A percentile compares a stretch with the other conserved stretches of the same genome.
phyloP scores from a whole-genome alignment of 352 stramenopile species.

The Phytophthora foliorum region DNA sequence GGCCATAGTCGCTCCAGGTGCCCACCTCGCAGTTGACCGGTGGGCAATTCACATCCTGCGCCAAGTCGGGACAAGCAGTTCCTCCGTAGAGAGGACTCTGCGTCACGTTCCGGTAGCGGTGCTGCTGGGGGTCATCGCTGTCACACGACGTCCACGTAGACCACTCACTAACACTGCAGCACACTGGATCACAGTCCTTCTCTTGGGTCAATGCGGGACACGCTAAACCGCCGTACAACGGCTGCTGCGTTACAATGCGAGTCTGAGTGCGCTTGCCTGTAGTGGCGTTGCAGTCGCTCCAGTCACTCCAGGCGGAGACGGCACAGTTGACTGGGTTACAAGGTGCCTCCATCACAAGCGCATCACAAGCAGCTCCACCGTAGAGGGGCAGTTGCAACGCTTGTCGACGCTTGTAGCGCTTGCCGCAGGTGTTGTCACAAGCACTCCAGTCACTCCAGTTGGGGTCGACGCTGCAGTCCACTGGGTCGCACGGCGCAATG shows the following conservation, averaged over 20 bases:
- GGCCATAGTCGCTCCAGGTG: constrained; percentile 54
- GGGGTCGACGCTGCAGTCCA: constrained; percentile 57
- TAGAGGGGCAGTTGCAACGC: constrained; percentile 46
- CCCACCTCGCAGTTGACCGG: constrained; percentile 54
- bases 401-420: constrained; percentile 49
- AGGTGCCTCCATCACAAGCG: constrained; percentile 38
- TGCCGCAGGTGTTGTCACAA: constrained; percentile 48
- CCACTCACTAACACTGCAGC: constrained; percentile 54
- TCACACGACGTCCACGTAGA: constrained; percentile 63
- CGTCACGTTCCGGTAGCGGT: constrained; percentile 46
- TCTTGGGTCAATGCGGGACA: constrained; percentile 50
- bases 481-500: constrained; percentile 37
- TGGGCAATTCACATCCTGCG: constrained; percentile 47
- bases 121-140: constrained; percentile 51
- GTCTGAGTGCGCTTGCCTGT: constrained; percentile 52
- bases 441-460: constrained; percentile 54
- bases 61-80: constrained; percentile 38
- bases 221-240: constrained; percentile 52
- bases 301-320: constrained; percentile 52
- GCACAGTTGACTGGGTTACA: constrained; percentile 67
- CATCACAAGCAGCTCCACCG: constrained; percentile 35
- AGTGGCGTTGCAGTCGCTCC: constrained; percentile 46
- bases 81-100: constrained; percentile 47
- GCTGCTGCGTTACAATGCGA: constrained; percentile 35
- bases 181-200: constrained; percentile 56